Conservation (phyloP, 140 eudicot species). For the Flaveria floridana region DNA sequence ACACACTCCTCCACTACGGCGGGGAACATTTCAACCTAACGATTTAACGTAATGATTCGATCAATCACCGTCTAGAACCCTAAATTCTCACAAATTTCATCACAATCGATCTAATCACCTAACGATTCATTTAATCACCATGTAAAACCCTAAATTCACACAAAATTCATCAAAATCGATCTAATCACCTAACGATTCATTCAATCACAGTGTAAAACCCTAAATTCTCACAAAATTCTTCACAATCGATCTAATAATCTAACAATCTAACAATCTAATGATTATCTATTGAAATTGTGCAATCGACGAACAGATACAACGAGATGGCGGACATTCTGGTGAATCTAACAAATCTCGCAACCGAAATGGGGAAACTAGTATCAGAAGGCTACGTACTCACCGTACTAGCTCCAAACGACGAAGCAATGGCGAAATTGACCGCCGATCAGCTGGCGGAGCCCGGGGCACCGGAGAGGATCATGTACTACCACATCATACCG, state of each 20-base stretch:
- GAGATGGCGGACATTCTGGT: slow-evolving; percentile 91
- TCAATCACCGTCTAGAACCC: no score
- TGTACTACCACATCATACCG: slow-evolving; percentile 85
- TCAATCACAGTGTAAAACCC: no score
- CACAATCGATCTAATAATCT: neutral
- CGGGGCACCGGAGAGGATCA: slow-evolving; percentile 88
- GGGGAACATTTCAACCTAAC: slow-evolving; percentile 35
- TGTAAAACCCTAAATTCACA: no score
- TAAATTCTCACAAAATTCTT: neutral
- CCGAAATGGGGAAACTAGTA: slow-evolving; percentile 88
- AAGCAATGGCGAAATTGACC: slow-evolving; percentile 87
- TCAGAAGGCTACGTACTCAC: slow-evolving; percentile 95
- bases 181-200: no score
- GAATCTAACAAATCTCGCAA: slow-evolving; percentile 71
- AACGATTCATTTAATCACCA: no score
- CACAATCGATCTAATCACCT: neutral
- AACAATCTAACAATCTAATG: neutral
- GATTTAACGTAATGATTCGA: neutral
- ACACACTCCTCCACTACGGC: slow-evolving; percentile 78
- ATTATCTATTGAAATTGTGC: neutral
- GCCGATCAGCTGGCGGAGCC: slow-evolving; percentile 88
- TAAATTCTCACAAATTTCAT: neutral
- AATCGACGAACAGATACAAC: slow-evolving; percentile 52
- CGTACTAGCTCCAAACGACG: slow-evolving; percentile 88
- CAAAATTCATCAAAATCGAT: no score